Base-by-base conservation (phyloP, 2,329 filamentous ascomycete genomes). In the Chrysoporthe puriensis region DNA sequence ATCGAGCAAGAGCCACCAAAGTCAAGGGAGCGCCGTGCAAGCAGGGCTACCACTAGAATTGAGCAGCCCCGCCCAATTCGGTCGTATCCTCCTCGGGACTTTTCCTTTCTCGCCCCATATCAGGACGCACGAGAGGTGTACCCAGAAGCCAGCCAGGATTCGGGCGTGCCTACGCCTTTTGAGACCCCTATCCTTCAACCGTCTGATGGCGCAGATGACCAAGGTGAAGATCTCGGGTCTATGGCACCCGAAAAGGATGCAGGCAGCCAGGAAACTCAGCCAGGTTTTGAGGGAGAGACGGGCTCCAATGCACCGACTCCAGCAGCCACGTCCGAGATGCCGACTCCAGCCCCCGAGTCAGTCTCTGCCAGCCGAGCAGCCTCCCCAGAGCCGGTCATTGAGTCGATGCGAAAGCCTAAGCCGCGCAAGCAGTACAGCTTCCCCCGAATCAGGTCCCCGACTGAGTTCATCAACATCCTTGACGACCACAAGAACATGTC, bases 401-500 rank as follows among this genome's bases (percentile, higher is more conserved):
- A 66, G 44, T 48, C 66, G 14, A 69, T 69, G 52, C 69, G 65
- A 9, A 67, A 70, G 26, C 72, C 64, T 46, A 70, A 69, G 50
- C 8, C 59, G 8, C 68, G 66, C 14, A 77, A 76, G 46, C 79
- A 78, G 56, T 87, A 80, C 71, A 74, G 75, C 3, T 88, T 84
- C 73, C 80, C 80, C 62, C 85, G 86, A 73, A 76, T 87, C 8
- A 81, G 84, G 42, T 79, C 85, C 54, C 77, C 84, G 0, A 79
- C 84, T 3, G 82, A 85, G 9, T 86, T 84, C 67, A 74, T 79
- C 46, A 77, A 81, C 1, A 78, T 81, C 1, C 76, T 89, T 40
- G 80, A 86, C 64, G 80, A 86, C 66, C 79, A 79, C 71, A 83
- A 87, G 69, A 78, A 83, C 11, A 80, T 88, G 75, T 74, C 80